phyloP scores from a whole-genome alignment of 441 rosid genomes.

The Manihot esculenta region DNA sequence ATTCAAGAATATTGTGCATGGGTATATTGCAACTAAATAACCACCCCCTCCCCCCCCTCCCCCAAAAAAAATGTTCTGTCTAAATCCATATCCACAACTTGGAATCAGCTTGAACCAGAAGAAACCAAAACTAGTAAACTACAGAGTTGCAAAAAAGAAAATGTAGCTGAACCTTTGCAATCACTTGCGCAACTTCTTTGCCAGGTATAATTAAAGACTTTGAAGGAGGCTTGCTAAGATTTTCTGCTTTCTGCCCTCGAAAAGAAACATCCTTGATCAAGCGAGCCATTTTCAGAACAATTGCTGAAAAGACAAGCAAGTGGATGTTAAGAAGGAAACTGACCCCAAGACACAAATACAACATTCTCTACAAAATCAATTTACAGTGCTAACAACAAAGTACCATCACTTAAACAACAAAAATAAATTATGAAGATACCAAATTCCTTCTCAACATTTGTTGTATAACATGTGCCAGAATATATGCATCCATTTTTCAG shows the following conservation, averaged over 20 bases:
- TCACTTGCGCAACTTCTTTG: conserved; percentile 85
- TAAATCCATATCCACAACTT: background rate
- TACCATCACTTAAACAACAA: background rate
- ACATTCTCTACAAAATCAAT: background rate
- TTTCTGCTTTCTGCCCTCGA: conserved; percentile 61
- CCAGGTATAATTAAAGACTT: conserved; percentile 71
- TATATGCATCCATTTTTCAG: conserved; percentile 81
- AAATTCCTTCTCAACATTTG: conserved; percentile 73
- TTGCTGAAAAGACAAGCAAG: conserved; percentile 51
- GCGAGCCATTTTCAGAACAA: conserved; percentile 85
- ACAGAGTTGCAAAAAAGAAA: conserved; percentile 11
- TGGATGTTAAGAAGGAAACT: conserved; percentile 18
- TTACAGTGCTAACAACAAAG: background rate
- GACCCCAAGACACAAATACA: background rate
- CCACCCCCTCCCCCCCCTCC: no score
- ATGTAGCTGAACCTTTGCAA: conserved; percentile 68
- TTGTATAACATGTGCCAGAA: conserved; percentile 79
- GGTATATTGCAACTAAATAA: no score
- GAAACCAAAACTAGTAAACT: background rate
- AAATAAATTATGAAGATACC: conserved; percentile 43
- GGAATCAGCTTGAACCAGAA: conserved; percentile 3
- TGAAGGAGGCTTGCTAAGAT: conserved; percentile 67
- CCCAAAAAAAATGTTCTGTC: no score
- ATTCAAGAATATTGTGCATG: background rate
- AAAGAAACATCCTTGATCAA: conserved; percentile 61